Base-by-base conservation (phyloP, 805 yeast species). In the Hanseniaspora valbyensis region DNA sequence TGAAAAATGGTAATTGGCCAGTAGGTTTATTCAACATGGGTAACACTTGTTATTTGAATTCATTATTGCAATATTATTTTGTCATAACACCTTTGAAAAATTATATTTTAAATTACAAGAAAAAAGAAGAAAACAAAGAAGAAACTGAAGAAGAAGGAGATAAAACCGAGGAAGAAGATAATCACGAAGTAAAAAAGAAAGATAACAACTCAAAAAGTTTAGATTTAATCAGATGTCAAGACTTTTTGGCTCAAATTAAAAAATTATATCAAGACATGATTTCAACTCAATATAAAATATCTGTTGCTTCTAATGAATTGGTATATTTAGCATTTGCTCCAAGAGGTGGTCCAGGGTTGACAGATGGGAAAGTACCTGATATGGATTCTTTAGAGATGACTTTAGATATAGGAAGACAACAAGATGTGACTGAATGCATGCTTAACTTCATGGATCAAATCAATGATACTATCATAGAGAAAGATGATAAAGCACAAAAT, bases 391-490 rank as follows among this genome's bases (percentile, higher is more conserved):
- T 83, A 65, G 88, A 78, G 52, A 76, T 80, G 58, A 80, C 92
- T 0, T 70, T 81, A 49, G 89, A 85, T 60, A 71, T 81, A 59
- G 95, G 96, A 2, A 72, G 95, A 56, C 98, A 92, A 62, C 98
- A 92, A 63, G 98, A 92, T 69, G 97, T 92, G 18, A 88, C 96
- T 0, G 98, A 92, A 62, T 90, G 97, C 64, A 88, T 90, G 59
- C 95, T 89, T 50, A 92, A 92, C 63, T 96, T 92, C 7, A 71
- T 89, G 13, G 84, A 82, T 55, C 97, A 90, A 63, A 69, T 92
- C 33, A 96, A 90, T 61, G 94, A 95, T 0, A 72, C 84, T 52
- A 78, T 74, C 45, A 94, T 95, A 0, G 71, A 70, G 14, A 63
- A 64, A 1, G 60, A 81, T 42, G 94, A 83, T 45, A 73, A 66